Evolutionary conservation across 2,329 filamentous ascomycete genomes (phyloP), one percentile per base, ranked within the genome.

Genomic region (Pochonia chlamydosporia): DNA sequence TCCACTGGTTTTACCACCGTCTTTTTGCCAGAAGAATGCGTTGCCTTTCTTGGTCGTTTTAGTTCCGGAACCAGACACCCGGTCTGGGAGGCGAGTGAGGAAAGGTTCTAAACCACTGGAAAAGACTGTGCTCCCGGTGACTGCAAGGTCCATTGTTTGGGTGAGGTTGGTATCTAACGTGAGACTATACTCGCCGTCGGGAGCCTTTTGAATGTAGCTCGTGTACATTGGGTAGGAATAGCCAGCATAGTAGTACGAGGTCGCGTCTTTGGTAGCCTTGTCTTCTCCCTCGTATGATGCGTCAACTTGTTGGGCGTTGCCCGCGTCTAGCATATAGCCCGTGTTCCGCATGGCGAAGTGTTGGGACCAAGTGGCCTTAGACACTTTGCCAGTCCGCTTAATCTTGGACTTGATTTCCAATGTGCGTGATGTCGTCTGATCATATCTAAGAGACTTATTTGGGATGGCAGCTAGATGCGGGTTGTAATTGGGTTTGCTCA

Each of bases 51-150:
- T 77, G 35, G 59, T 71, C 1, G 81, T 85, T 2, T 57, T 60
- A 9, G 81, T 57, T 3, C 52, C 53, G 8, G 61, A 26, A 54
- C 63, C 44, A 40, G 40, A 45, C 51, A 60, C 20, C 33, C 28
- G 24, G 21, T 52, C 24, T 43, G 58, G 35, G 47, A 66, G 40
- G 4, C 62, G 48, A 21, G 64, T 31, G 14, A 48, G 55, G 53
- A 84, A 84, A 0, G 74, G 76, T 52, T 85, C 78, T 3, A 85
- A 64, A 2, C 80, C 81, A 0, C 74, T 79, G 1, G 83, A 78
- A 43, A 86, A 74, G 6, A 73, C 68, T 5, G 66, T 56, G 5
- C 58, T 54, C 9, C 74, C 74, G 1, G 54, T 48, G 2, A 72
- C 58, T 16, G 63, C 59, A 26, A 71, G 50, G 5, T 62, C 48